Evolutionary conservation across 2,329 filamentous ascomycete genomes (phyloP).

Genomic region (Aspergillus flavus): DNA sequence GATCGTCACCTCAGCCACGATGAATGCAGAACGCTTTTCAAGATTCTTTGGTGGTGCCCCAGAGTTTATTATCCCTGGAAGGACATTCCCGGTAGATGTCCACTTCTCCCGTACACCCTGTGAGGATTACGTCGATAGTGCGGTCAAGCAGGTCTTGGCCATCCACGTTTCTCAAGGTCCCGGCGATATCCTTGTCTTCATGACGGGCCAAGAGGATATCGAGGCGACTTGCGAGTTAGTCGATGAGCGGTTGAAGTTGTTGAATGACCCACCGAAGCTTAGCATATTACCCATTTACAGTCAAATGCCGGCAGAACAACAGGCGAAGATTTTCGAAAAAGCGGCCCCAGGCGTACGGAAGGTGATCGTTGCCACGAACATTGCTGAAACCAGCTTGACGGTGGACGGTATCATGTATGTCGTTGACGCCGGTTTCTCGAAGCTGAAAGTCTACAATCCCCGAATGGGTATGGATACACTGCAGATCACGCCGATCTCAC

Average conservation of each 20-base stretch:
- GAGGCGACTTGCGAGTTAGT: constrained; percentile 94
- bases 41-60: constrained; percentile 95
- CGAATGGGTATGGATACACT: constrained; percentile 99
- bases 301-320: constrained; percentile 97
- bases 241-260: constrained; percentile 79
- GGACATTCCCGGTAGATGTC: constrained; percentile 95
- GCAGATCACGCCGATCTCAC: constrained; percentile 95
- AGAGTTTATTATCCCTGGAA: constrained; percentile 92
- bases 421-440: constrained; percentile 93
- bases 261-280: constrained; percentile 93
- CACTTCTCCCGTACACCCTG: constrained; percentile 94
- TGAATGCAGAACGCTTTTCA: constrained; percentile 96
- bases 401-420: constrained; percentile 99
- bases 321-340: constrained; percentile 95
- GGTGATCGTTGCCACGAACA: constrained; percentile 97
- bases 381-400: constrained; percentile 95
- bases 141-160: constrained; percentile 91
- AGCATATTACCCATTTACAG: constrained; percentile 97
- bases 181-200: constrained; percentile 96
- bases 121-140: constrained; percentile 96
- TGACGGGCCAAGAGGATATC: constrained; percentile 99
- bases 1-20: constrained; percentile 96
- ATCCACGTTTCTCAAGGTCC: constrained; percentile 94
- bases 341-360: constrained; percentile 90
- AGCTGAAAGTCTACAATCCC: constrained; percentile 97